phyloP scores from a whole-genome alignment of 306 rosid genomes.

The Cicer cuneatum region DNA sequence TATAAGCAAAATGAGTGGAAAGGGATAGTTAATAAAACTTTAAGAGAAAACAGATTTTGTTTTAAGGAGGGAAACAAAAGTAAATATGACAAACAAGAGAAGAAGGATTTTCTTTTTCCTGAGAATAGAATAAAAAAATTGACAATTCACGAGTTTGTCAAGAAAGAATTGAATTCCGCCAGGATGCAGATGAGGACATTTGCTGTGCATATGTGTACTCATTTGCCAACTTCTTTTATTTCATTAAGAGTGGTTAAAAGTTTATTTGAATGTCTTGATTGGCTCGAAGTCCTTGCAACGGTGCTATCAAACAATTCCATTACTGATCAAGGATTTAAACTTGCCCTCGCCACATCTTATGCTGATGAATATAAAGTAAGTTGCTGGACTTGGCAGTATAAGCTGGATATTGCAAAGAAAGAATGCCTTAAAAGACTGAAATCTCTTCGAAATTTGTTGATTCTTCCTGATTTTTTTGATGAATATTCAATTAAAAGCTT shows the following conservation, averaged over 20 bases:
- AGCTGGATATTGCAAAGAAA: slow-evolving; percentile 41
- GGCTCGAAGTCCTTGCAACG: slow-evolving; percentile 36
- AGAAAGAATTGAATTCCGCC: slow-evolving; percentile 37
- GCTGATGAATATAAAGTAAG: slow-evolving; percentile 30
- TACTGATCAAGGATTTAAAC: slow-evolving; percentile 41
- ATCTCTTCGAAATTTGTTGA: slow-evolving; percentile 40
- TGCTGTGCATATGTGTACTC: slow-evolving; percentile 52
- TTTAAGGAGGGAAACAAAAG: slow-evolving; percentile 41
- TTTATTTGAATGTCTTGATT: slow-evolving; percentile 49
- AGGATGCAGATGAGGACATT: slow-evolving; percentile 42
- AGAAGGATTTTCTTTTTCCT: slow-evolving; percentile 25
- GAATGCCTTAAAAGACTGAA: slow-evolving; percentile 51
- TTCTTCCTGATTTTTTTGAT: slow-evolving; percentile 46
- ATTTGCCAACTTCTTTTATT: slow-evolving; percentile 52
- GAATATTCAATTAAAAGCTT: slow-evolving; percentile 44
- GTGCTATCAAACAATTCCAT: slow-evolving; percentile 38
- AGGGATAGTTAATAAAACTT: slow-evolving; percentile 42
- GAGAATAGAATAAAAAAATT: slow-evolving; percentile 17
- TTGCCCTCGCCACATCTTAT: slow-evolving; percentile 34
- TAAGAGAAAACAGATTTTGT: slow-evolving; percentile 44
- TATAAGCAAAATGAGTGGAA: slow-evolving; percentile 47
- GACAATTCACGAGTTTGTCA: slow-evolving; percentile 45
- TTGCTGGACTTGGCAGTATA: slow-evolving; percentile 40
- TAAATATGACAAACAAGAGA: slow-evolving; percentile 39
- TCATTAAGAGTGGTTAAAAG: slow-evolving; percentile 43